These are phyloP conservation scores for Triticum dicoccoides DNA, from an alignment of 176 grass and related monocot species.

Conservation along the genomic window DNA sequence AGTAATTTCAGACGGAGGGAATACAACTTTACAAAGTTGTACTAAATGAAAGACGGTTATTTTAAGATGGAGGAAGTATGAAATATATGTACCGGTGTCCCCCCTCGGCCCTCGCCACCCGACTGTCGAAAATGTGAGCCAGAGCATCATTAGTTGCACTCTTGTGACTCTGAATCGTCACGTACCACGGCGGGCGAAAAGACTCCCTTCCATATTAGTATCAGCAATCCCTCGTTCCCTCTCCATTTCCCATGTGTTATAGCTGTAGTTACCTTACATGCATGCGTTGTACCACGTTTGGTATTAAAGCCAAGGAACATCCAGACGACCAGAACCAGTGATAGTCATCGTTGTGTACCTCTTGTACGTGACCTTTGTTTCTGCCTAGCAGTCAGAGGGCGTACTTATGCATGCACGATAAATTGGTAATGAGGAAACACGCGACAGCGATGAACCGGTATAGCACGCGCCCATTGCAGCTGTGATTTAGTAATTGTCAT, in stretches of 20 bases:
- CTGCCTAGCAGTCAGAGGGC: not conserved
- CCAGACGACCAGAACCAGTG: not conserved
- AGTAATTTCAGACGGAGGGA: too few relatives aligned
- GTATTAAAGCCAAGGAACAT: not conserved
- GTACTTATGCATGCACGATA: not conserved
- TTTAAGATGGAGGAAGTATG: too few relatives aligned
- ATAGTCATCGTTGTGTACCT: not conserved
- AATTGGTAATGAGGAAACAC: not conserved
- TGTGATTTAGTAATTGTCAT: not conserved
- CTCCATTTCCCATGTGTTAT: not conserved
- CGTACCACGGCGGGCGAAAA: not conserved
- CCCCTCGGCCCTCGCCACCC: too few relatives aligned
- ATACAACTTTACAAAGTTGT: too few relatives aligned
- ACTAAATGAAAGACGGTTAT: too few relatives aligned
- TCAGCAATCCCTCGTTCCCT: not conserved
- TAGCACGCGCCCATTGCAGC: not conserved
- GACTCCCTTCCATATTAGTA: not conserved
- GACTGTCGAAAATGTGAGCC: too few relatives aligned
- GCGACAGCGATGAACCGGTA: not conserved
- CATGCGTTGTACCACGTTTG: not conserved
- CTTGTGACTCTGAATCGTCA: not conserved
- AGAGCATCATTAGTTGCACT: not conserved
- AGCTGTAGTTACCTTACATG: not conserved
- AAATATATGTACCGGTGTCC: too few relatives aligned
- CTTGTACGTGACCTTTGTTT: not conserved